Base-by-base conservation (phyloP, 768 basidiomycete genomes). In the Nidularia pulvinata region DNA sequence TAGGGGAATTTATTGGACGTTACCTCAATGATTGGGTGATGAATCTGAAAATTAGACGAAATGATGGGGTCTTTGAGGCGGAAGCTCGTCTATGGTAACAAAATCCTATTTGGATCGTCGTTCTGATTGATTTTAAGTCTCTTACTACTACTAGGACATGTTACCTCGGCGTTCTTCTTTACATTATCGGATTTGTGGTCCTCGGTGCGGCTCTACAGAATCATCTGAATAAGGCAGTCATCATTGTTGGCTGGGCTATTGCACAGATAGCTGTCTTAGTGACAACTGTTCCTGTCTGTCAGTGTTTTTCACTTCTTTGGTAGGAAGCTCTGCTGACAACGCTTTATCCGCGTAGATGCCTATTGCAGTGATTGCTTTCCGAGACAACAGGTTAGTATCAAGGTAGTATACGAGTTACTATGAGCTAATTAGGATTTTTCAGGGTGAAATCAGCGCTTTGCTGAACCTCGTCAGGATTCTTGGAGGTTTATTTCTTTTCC, bases 401-500 rank as follows among this genome's bases (percentile, higher is more conserved):
- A 69, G 33, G 70, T 14, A 32, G 2, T n/a, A 14, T 13, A 49
- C 14, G 2, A 49, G 5, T 14, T 49, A 32, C 46, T 5, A 34
- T 3, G 22, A 14, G 14, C 32, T 22, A 35, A 13, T 30, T 5
- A 49, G 3, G 16, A 11, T 19, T 7, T 36, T 42, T 25, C 10
- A 73, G 69, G 84, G 84, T 19, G 84, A 86, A 59, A 75, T 83
- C 48, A 78, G 79, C 44, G 81, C 79, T 0, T 68, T 85, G 22
- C 70, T 85, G 57, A 86, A 84, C 59, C 67, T 84, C 6, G 67
- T 72, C 1, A 73, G 83, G 42, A 75, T 72, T 5, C 69, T 82
- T n/a, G 81, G 80, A 50, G 80, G 81, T 54, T 30, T 3, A 30
- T 30, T 30, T 30, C 4, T 30, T 30, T 30, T 30, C 25, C 11